Conservation (phyloP, 2,329 filamentous ascomycete genomes). For the Phoma sp. region DNA sequence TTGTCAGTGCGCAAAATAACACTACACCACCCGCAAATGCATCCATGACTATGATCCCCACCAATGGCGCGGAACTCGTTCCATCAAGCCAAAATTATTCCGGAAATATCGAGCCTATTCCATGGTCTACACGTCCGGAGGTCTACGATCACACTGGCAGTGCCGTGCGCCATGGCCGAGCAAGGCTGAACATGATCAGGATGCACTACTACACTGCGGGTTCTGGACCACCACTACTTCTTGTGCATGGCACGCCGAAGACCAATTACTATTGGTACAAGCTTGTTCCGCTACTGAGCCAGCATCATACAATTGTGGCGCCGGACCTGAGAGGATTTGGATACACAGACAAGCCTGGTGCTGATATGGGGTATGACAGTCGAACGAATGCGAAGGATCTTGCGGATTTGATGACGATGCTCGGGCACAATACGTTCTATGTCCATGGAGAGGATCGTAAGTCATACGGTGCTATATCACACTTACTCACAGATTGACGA, state of each 20-base stretch:
- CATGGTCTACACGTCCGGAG: slow-evolving; percentile 16
- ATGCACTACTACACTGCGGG: slow-evolving; percentile 21
- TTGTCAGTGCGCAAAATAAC: slow-evolving; percentile 1
- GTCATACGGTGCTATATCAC: not conserved
- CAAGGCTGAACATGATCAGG: slow-evolving; percentile 16
- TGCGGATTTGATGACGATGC: slow-evolving; percentile 43
- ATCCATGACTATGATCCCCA: slow-evolving; percentile 9
- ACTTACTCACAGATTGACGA: not conserved
- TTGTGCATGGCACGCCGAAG: slow-evolving; percentile 18
- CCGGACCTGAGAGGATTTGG: slow-evolving; percentile 48
- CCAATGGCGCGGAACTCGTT: slow-evolving; percentile 14
- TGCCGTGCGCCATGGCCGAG: slow-evolving; percentile 18
- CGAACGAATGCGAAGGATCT: slow-evolving; percentile 44
- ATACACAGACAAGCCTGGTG: slow-evolving; percentile 45
- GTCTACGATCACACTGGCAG: slow-evolving; percentile 20
- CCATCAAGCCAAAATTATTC: slow-evolving; percentile 14
- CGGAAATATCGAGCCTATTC: slow-evolving; percentile 16
- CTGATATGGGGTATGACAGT: slow-evolving; percentile 39
- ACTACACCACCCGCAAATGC: slow-evolving; percentile 5
- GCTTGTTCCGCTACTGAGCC: slow-evolving; percentile 41
- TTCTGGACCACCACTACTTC: slow-evolving; percentile 14
- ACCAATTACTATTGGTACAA: slow-evolving; percentile 44
- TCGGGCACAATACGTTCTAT: slow-evolving; percentile 44
- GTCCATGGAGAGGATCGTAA: slow-evolving; percentile 45
- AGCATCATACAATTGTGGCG: slow-evolving; percentile 45